A percentile compares a stretch with the other conserved stretches of the same genome.
These are phyloP conservation scores for Phytophthora europaea DNA, from an alignment of 352 stramenopile genomes.

Conservation along the genomic window DNA sequence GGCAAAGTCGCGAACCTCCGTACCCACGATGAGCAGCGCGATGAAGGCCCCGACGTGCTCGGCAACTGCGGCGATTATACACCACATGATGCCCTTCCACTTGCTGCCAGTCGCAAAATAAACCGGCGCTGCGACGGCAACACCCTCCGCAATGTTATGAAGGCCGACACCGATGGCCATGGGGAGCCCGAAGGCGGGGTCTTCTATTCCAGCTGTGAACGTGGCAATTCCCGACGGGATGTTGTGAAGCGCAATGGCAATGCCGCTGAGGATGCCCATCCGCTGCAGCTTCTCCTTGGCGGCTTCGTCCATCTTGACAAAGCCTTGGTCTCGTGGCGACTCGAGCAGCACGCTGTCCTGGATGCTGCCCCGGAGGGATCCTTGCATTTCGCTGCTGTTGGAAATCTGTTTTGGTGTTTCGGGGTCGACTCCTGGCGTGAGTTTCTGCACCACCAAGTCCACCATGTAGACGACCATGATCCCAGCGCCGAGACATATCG, in stretches of 20 bases:
- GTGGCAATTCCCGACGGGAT: slow-evolving; percentile 97
- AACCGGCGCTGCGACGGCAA: slow-evolving; percentile 96
- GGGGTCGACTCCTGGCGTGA: slow-evolving; percentile 39
- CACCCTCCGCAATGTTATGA: slow-evolving; percentile 98
- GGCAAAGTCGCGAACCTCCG: slow-evolving; percentile 43
- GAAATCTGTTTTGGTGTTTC: slow-evolving; percentile 20
- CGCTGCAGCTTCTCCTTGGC: slow-evolving; percentile 69
- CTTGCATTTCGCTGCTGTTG: background rate
- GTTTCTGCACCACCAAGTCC: slow-evolving; percentile 55
- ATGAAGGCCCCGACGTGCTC: slow-evolving; percentile 93
- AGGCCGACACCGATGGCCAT: slow-evolving; percentile 95
- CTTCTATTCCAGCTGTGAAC: slow-evolving; percentile 92
- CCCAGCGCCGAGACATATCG: slow-evolving; percentile 86
- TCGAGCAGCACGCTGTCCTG: slow-evolving; percentile 40
- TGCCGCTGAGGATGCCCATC: slow-evolving; percentile 92
- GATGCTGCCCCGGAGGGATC: slow-evolving; percentile 20
- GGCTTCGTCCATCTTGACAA: slow-evolving; percentile 51
- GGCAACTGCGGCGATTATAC: slow-evolving; percentile 83
- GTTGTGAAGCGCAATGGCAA: slow-evolving; percentile 97
- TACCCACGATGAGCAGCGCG: slow-evolving; percentile 70
- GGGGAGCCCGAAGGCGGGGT: slow-evolving; percentile 88
- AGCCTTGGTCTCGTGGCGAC: slow-evolving; percentile 32
- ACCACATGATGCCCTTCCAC: slow-evolving; percentile 96
- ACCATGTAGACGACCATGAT: slow-evolving; percentile 65
- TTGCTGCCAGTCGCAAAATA: slow-evolving; percentile 97